Conservation (phyloP, 768 basidiomycete species). For the Cyclocybe cylindracea region DNA sequence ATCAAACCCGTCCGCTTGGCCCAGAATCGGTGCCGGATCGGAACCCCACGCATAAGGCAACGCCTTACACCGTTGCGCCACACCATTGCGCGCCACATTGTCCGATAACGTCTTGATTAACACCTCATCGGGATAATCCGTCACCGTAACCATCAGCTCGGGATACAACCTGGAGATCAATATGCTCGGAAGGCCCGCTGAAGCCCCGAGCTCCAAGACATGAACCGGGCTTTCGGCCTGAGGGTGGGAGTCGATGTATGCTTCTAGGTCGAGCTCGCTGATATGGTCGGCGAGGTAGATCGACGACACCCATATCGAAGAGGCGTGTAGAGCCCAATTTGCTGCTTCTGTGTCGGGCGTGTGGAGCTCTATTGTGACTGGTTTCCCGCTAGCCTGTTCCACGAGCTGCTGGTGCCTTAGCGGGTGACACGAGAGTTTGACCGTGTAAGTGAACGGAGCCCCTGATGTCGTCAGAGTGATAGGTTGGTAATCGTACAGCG, state of each 20-base stretch:
- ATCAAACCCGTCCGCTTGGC: slow-evolving; percentile 45
- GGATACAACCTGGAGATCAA: slow-evolving; percentile 53
- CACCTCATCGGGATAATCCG: slow-evolving; percentile 71
- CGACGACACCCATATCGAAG: slow-evolving; percentile 74
- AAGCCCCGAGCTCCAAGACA: slow-evolving; percentile 76
- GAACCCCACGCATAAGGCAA: slow-evolving; percentile 70
- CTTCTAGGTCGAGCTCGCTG: slow-evolving; percentile 41
- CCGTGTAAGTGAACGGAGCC: slow-evolving; percentile 44
- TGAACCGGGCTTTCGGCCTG: slow-evolving; percentile 16
- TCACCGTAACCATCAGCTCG: slow-evolving; percentile 46
- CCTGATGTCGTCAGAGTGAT: slow-evolving; percentile 61
- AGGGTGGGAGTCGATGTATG: slow-evolving; percentile 17
- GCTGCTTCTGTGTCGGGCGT: slow-evolving; percentile 66
- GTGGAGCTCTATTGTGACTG: slow-evolving; percentile 40
- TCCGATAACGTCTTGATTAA: slow-evolving; percentile 58
- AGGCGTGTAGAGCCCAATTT: slow-evolving; percentile 79
- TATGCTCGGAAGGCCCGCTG: slow-evolving; percentile 75
- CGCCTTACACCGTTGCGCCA: slow-evolving; percentile 46
- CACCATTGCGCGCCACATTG: slow-evolving; percentile 57
- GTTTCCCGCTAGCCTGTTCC: background rate
- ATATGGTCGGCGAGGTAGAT: slow-evolving; percentile 69
- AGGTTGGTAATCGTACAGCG: slow-evolving; percentile 62
- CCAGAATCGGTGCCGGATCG: slow-evolving; percentile 36
- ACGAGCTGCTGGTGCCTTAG: slow-evolving; percentile 6
- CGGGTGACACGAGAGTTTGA: slow-evolving; percentile 8